Conservation (phyloP, 495 filamentous ascomycete species). For the Penicillium coffeae region DNA sequence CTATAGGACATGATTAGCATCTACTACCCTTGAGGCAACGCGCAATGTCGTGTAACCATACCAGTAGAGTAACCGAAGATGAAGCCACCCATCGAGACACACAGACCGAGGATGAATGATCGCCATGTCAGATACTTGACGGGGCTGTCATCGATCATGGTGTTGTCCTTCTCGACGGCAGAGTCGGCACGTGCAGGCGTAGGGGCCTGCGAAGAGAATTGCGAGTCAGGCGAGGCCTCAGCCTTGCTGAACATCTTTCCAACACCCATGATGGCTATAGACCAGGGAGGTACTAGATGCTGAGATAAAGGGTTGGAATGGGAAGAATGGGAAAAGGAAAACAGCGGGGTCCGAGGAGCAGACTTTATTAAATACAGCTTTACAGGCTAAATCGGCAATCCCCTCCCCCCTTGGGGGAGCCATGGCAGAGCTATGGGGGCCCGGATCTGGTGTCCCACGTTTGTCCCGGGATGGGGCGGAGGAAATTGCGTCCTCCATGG, state of each 20-base stretch:
- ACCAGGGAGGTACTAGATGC: constrained; percentile 7
- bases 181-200: constrained; percentile 40
- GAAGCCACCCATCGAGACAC: constrained; percentile 68
- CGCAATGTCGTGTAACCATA: constrained; percentile 21
- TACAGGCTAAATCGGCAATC: constrained; percentile 6
- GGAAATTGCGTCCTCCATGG: constrained; percentile 28
- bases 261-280: constrained; percentile 34
- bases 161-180: constrained; percentile 36
- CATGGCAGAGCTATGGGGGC: constrained; percentile 33
- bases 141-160: constrained; percentile 42
- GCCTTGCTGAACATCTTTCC: constrained; percentile 29
- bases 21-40: not conserved
- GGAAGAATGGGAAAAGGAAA: constrained; percentile 11
- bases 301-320: constrained; percentile 1
- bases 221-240: constrained; percentile 26
- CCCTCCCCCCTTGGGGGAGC: constrained; percentile 29
- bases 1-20: constrained; percentile 15
- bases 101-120: constrained; percentile 48
- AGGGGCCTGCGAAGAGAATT: constrained; percentile 32
- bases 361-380: constrained; percentile 20
- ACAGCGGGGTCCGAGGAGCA: constrained; percentile 7
- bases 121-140: constrained; percentile 48
- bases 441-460: constrained; percentile 35
- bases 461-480: constrained; percentile 22
- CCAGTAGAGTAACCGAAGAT: constrained; percentile 73